Conservation (phyloP, 2,329 filamentous ascomycete genomes). For the Phaeophleospora eucalypticola region DNA sequence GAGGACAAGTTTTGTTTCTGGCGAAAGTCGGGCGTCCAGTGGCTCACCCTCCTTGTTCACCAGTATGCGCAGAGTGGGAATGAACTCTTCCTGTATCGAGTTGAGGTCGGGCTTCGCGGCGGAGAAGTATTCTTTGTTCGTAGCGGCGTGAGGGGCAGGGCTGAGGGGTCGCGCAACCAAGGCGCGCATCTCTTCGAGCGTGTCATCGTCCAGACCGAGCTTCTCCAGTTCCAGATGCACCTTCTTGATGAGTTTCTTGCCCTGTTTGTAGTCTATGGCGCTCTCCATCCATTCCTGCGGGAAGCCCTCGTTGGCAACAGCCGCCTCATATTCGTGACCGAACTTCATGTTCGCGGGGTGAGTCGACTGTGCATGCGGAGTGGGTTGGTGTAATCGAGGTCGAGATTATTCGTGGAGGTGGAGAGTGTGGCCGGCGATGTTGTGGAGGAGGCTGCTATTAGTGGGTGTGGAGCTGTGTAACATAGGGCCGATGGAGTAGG, state of each 20-base stretch:
- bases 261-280: slow-evolving; percentile 76
- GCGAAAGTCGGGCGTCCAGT: slow-evolving; percentile 64
- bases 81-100: slow-evolving; percentile 42
- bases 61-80: slow-evolving; percentile 66
- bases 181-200: slow-evolving; percentile 60
- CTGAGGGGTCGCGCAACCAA: slow-evolving; percentile 28
- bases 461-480: slow-evolving; percentile 3
- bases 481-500: slow-evolving; percentile 1
- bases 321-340: slow-evolving; percentile 69
- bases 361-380: slow-evolving; percentile 4
- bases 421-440: not conserved
- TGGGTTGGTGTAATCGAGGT: not conserved
- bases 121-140: slow-evolving; percentile 21
- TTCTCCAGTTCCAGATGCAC: slow-evolving; percentile 66
- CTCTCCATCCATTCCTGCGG: slow-evolving; percentile 67
- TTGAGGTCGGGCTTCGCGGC: slow-evolving; percentile 20
- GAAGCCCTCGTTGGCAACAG: slow-evolving; percentile 67
- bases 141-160: slow-evolving; percentile 1
- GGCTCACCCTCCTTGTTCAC: slow-evolving; percentile 63
- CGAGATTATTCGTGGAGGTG: not conserved
- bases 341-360: slow-evolving; percentile 84
- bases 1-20: slow-evolving; percentile 61
- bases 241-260: slow-evolving; percentile 86
- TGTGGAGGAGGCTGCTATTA: not conserved
- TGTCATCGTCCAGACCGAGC: slow-evolving; percentile 68